Percentiles rank a stretch among this genome's conserved stretches.
These are phyloP conservation scores for Alternaria arborescens DNA, from an alignment of 2,329 filamentous ascomycete species.

Conservation along the genomic window DNA sequence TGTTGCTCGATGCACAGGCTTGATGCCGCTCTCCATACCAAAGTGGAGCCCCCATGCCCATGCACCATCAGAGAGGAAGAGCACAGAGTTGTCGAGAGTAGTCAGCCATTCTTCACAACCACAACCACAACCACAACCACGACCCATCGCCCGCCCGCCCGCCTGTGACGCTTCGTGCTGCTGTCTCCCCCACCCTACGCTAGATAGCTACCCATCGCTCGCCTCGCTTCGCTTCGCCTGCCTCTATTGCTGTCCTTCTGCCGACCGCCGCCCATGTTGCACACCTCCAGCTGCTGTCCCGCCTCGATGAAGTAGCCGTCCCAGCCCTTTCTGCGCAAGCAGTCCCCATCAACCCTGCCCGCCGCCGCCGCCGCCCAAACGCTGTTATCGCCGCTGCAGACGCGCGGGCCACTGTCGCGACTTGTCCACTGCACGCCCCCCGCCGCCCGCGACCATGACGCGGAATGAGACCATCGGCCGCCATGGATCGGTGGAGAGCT, in stretches of 20 bases:
- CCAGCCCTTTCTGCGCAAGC: slow-evolving; percentile 46
- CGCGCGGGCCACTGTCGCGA: slow-evolving; percentile 31
- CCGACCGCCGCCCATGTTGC: slow-evolving; percentile 31
- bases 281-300: slow-evolving; percentile 31
- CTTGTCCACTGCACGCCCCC: slow-evolving; percentile 19
- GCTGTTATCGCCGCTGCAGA: slow-evolving; percentile 11
- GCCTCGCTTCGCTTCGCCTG: slow-evolving; percentile 10
- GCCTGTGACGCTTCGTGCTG: neutral
- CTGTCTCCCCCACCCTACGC: neutral
- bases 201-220: neutral
- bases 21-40: slow-evolving; percentile 19
- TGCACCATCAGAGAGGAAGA: neutral
- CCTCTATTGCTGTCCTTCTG: slow-evolving; percentile 3
- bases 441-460: slow-evolving; percentile 62
- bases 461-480: slow-evolving; percentile 70
- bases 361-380: slow-evolving; percentile 14
- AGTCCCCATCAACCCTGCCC: slow-evolving; percentile 34
- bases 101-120: neutral
- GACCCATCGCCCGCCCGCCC: neutral
- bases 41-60: slow-evolving; percentile 12
- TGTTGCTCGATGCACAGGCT: slow-evolving; percentile 11
- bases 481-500: slow-evolving; percentile 72
- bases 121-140: neutral
- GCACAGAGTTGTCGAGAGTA: neutral
- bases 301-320: slow-evolving; percentile 52